Percentiles rank a stretch among this genome's conserved stretches.
Evolutionary conservation across 2,329 filamentous ascomycete species (phyloP).

Genomic region (Pyricularia pennisetigena): DNA sequence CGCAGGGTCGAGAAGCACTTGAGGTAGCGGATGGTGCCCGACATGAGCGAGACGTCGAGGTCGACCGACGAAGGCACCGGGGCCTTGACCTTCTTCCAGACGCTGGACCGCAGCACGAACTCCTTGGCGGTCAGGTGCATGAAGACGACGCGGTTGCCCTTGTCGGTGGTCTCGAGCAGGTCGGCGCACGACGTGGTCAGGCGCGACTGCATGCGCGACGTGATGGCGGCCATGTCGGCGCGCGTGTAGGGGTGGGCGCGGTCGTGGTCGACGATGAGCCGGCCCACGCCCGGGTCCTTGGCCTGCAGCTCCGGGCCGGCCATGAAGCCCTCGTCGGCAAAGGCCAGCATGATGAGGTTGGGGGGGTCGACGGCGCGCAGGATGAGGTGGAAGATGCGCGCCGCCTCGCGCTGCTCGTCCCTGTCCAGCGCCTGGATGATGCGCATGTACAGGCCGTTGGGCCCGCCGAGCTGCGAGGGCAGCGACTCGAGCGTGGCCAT

Average conservation of each 20-base stretch:
- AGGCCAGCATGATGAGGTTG: conserved; percentile 6
- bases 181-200: not conserved
- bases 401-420: conserved; percentile 4
- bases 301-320: not conserved
- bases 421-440: not conserved
- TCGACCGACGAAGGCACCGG: not conserved
- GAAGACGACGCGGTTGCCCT: not conserved
- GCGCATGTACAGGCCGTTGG: not conserved
- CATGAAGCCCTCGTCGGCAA: conserved; percentile 2
- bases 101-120: not conserved
- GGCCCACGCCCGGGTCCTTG: not conserved
- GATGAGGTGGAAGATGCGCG: conserved; percentile 7
- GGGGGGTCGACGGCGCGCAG: conserved; percentile 4
- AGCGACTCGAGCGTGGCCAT: not conserved
- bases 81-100: not conserved
- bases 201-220: not conserved
- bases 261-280: not conserved
- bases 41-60: not conserved
- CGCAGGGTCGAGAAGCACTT: not conserved
- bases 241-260: not conserved
- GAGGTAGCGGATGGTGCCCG: conserved; percentile 1
- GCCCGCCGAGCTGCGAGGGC: not conserved
- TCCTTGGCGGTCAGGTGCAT: not conserved
- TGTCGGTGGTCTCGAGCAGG: not conserved
- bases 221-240: not conserved